A percentile compares a stretch with the other conserved stretches of the same genome.
Evolutionary conservation across 2,329 filamentous ascomycete species (phyloP).

Genomic region (Fusarium albidum): DNA sequence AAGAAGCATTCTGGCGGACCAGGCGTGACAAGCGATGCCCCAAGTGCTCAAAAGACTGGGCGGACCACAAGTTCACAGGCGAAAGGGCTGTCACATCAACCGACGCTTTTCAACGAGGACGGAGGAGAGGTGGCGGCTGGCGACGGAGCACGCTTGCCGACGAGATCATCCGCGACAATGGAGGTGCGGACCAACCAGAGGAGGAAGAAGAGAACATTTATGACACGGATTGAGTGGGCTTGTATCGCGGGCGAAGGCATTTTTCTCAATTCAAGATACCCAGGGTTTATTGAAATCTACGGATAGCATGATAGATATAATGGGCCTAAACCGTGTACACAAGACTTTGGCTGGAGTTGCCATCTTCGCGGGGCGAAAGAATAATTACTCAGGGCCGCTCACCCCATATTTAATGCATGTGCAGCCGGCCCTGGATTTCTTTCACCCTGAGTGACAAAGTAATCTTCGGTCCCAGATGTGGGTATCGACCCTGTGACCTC

Average conservation of each 20-base stretch:
- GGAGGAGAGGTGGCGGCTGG: slow-evolving; percentile 45
- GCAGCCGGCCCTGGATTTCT: too few relatives aligned
- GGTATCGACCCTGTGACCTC: slow-evolving; percentile 9
- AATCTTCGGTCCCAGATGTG: background rate
- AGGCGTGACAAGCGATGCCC: slow-evolving; percentile 71
- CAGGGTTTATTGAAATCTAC: slow-evolving; percentile 20
- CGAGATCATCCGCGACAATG: slow-evolving; percentile 44
- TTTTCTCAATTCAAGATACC: slow-evolving; percentile 35
- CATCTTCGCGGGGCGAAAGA: too few relatives aligned
- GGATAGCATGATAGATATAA: background rate
- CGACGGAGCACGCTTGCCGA: slow-evolving; percentile 46
- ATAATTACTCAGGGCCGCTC: too few relatives aligned
- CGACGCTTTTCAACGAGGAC: slow-evolving; percentile 56
- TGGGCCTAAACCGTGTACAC: background rate
- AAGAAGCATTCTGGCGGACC: slow-evolving; percentile 75
- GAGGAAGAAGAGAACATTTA: slow-evolving; percentile 34
- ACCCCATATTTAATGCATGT: too few relatives aligned
- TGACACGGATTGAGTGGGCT: slow-evolving; percentile 22
- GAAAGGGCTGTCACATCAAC: slow-evolving; percentile 65
- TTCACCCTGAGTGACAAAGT: too few relatives aligned
- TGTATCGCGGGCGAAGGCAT: background rate
- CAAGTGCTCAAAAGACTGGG: slow-evolving; percentile 62
- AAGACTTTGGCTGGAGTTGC: slow-evolving; percentile 9
- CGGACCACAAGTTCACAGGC: slow-evolving; percentile 59
- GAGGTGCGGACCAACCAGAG: slow-evolving; percentile 36